phyloP scores from a whole-genome alignment of 345 rosid species.

The Crucihimalaya himalaica region DNA sequence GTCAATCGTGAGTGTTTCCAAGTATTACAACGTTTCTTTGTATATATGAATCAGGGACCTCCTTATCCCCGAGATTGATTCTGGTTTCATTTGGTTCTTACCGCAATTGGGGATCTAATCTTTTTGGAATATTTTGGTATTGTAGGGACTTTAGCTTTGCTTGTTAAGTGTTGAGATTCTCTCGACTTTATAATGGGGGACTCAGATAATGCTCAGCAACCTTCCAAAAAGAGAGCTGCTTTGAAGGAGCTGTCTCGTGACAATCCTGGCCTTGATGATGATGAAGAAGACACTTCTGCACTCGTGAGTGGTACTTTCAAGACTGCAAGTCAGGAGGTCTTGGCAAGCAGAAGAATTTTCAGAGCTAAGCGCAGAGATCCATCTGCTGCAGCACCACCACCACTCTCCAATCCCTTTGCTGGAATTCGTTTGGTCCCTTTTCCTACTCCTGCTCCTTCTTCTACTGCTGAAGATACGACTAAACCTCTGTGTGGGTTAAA shows the following conservation, averaged over 20 bases:
- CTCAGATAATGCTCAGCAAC: conserved; percentile 62
- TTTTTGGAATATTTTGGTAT: background rate
- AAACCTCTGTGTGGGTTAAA: conserved; percentile 11
- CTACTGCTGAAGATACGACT: background rate
- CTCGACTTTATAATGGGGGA: conserved; percentile 59
- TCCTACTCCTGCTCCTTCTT: conserved; percentile 27
- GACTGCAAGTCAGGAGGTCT: conserved; percentile 78
- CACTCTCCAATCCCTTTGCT: conserved; percentile 82
- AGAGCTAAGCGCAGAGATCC: conserved; percentile 62
- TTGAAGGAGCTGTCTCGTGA: conserved; percentile 82
- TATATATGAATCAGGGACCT: too few relatives aligned
- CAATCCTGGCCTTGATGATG: conserved; percentile 91
- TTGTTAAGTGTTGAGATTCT: background rate
- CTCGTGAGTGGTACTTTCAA: conserved; percentile 76
- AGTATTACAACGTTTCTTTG: too few relatives aligned
- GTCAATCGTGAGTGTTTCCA: too few relatives aligned
- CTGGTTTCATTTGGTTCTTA: conserved; percentile 1
- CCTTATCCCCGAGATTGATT: background rate
- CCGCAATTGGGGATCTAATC: background rate
- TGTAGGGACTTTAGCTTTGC: conserved; percentile 17
- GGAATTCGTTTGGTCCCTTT: conserved; percentile 63
- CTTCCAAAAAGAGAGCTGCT: conserved; percentile 90
- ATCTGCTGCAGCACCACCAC: conserved; percentile 32
- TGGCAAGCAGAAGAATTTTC: conserved; percentile 75
- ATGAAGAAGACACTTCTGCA: conserved; percentile 66